These are phyloP conservation scores for Chaetothyriales sp. DNA, from an alignment of 2,329 filamentous ascomycete genomes.

Conservation along the genomic window DNA sequence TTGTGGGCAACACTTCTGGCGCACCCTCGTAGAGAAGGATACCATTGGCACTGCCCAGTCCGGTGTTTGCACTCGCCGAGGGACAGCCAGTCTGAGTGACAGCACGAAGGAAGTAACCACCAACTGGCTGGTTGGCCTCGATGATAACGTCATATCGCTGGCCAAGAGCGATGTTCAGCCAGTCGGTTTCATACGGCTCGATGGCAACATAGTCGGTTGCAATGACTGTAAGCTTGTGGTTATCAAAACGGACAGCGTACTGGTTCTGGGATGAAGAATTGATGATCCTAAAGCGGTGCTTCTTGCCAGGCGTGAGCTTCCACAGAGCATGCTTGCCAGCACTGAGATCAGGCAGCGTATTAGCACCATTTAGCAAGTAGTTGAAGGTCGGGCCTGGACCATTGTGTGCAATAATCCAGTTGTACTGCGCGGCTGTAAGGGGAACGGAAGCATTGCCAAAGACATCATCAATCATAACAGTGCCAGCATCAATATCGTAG, in stretches of 20 bases:
- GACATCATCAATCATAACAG: conserved; percentile 14
- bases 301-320: conserved; percentile 20
- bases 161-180: conserved; percentile 25
- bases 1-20: conserved; percentile 14
- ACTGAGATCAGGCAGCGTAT: conserved; percentile 10
- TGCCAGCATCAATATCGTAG: conserved; percentile 15
- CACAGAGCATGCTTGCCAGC: conserved; percentile 13
- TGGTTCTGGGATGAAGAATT: conserved; percentile 34
- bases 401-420: conserved; percentile 10
- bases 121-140: conserved; percentile 11
- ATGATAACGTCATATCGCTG: conserved; percentile 27
- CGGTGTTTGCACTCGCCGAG: conserved; percentile 12
- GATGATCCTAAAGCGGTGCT: conserved; percentile 23
- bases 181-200: conserved; percentile 23
- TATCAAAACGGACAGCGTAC: conserved; percentile 37
- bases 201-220: conserved; percentile 15
- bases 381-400: conserved; percentile 12
- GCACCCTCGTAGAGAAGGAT: conserved; percentile 18
- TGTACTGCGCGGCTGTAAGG: conserved; percentile 7
- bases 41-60: conserved; percentile 13
- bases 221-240: conserved; percentile 40
- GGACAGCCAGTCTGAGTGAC: conserved; percentile 14
- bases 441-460: conserved; percentile 19
- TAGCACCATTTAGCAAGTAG: conserved; percentile 16
- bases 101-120: conserved; percentile 15